phyloP scores from a whole-genome alignment of 2,329 filamentous ascomycete genomes.

The Dryadomyces quercus-mongolicae region DNA sequence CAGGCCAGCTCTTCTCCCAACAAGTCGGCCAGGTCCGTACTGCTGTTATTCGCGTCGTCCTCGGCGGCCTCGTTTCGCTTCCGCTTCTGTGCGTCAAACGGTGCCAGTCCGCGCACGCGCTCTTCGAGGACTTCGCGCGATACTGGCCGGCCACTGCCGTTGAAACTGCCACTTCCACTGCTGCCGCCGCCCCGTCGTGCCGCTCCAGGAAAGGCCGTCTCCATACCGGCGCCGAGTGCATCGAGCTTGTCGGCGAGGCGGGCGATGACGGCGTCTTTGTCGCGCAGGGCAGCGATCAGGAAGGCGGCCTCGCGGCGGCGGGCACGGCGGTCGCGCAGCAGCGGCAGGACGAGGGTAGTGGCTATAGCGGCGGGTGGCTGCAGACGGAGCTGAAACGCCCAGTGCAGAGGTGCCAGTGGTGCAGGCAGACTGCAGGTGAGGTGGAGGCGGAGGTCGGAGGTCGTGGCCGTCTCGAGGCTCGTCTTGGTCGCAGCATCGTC shows the following conservation, averaged over 20 bases:
- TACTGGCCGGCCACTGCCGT: not conserved
- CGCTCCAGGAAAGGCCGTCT: conserved; percentile 35
- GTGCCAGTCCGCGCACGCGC: conserved; percentile 38
- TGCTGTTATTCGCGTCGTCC: not conserved
- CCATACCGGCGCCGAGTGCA: conserved; percentile 35
- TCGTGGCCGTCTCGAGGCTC: conserved; percentile 18
- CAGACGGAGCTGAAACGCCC: conserved; percentile 48
- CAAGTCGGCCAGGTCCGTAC: not conserved
- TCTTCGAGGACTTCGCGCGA: conserved; percentile 25
- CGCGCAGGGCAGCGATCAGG: conserved; percentile 28
- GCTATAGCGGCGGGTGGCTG: conserved; percentile 28
- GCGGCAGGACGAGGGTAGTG: conserved; percentile 37
- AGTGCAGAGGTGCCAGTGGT: conserved; percentile 50
- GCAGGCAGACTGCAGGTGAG: conserved; percentile 48
- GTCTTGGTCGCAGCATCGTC: not conserved
- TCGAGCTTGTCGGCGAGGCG: conserved; percentile 43
- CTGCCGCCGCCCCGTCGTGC: not conserved
- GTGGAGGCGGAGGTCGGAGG: conserved; percentile 34
- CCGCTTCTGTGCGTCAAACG: conserved; percentile 27
- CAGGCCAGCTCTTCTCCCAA: not conserved
- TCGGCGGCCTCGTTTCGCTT: not conserved
- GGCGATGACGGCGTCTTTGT: conserved; percentile 39
- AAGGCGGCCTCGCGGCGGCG: conserved; percentile 27
- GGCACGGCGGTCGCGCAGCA: conserved; percentile 33
- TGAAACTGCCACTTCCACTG: not conserved